Base-by-base conservation (phyloP, 2,329 filamentous ascomycete species). In the Fusarium napiforme region DNA sequence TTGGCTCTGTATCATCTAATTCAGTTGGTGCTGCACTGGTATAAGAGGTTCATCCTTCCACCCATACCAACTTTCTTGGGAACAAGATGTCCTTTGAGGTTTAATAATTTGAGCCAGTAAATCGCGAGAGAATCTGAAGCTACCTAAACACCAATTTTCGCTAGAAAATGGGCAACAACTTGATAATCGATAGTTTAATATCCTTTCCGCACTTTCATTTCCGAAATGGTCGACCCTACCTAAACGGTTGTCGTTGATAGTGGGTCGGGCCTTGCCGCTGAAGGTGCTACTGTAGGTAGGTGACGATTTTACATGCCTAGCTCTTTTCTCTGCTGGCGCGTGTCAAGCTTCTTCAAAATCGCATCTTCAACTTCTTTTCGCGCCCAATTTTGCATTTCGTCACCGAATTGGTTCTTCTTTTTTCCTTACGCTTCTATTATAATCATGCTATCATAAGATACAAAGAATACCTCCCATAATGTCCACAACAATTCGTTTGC, bases 401-500 rank as follows among this genome's bases (percentile, higher is more conserved):
- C 39, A 16, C 39, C 26, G 28, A 56, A 47, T 32, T 69, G 11
- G 34, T 45, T 46, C 32, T 43, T 52, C 16, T n/a, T 46, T 15
- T 34, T n/a, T 43, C n/a, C 49, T 18, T 23, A 9, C 7, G 5
- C 10, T 10, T 15, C 60, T 18, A 19, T 26, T 49, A 46, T 40
- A 60, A 57, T 4, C 28, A 79, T 79, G 78, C 69, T 43, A 67
- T 59, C 8, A 42, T 78, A 71, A 32, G 21, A 28, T 4, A 50
- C 4, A 19, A 61, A 30, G 42, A 7, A 36, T 28, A 28, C 36
- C 23, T 36, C 37, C 36, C 46, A 69, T 21, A 50, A 83, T 82
- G 82, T 73, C 79, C 39, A 71, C 77, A 61, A 78, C 78, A 57
- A 81, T 96, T 87, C 93, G 94, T 78, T 87, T 97, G 68, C 92